Base-by-base conservation (phyloP, 108 stramenopile species). In the Stephanodiscus minutulus region DNA sequence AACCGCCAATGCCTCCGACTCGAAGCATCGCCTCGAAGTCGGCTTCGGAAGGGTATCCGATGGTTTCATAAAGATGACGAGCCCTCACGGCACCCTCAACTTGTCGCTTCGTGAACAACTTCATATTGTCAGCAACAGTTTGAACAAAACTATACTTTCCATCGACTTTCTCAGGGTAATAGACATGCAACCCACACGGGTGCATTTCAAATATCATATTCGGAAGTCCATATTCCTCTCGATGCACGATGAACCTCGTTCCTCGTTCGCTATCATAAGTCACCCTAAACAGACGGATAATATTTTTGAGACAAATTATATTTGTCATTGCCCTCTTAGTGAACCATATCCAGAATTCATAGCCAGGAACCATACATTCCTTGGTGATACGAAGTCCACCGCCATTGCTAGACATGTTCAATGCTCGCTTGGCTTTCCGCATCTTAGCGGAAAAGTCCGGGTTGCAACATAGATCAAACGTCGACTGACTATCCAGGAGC, bases 381-480 rank as follows among this genome's bases (percentile, higher is more conserved):
- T 68, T 35, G 72, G 66, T 5, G 21, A 67, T 24, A 37, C 22
- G 0, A 15, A 35, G 35, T 35, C 35, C 71, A 9, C 83, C 79
- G 29, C 49, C 83, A 29, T 77, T 76, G 29, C 74, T 61, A 11
- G 59, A 36, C 5, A 81, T 37, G 17, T 27, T 61, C 37, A 81
- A 37, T 8, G 31, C 25, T 33, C n/a, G 43, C 12, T 70, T 37
- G 13, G 48, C 47, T 28, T 56, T 33, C 6, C 76, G 54, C 27
- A 84, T 77, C 48, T 84, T 84, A 6, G 35, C 44, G 22, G 81
- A 55, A 15, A 80, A 27, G 25, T 46, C 35, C 24, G 11, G 9
- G 57, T 84, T 80, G n/a, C 63, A 70, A 29, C 80, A 76, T 17
- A 80, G 29, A 49, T 79, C 52, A 7, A 70, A 37, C 5, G 83